Base-by-base conservation (phyloP, 495 filamentous ascomycete species). In the Pyrenopolyporus hunteri region DNA sequence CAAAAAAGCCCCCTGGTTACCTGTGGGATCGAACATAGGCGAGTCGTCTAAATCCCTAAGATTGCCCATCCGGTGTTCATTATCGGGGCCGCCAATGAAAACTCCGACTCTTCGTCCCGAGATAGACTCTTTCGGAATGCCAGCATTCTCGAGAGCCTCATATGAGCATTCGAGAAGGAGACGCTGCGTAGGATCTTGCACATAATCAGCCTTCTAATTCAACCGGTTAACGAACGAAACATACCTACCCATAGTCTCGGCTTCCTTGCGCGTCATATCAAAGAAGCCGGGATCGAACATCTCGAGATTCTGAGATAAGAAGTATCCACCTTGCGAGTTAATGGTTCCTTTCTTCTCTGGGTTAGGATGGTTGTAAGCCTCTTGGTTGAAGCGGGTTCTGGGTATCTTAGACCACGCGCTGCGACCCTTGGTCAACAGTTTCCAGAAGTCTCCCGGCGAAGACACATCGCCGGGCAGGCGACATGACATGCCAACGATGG, bases 331-430 rank as follows among this genome's bases (percentile, higher is more conserved):
- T 48, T 74, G 68, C 0, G 78, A 77, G 63, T 76, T 75, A 52
- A 76, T 70, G n/a, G 65, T 64, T 8, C 74, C 75, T 50, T 70
- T 73, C 55, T 75, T 74, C 52, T 73, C 74, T 4, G 73, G 75
- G 51, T 76, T 74, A 3, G 85, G 87, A 59, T 93, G 89, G 19
- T 84, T 84, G 52, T 90, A 85, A 5, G 87, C 86, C 64, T 89
- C 84, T 14, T 69, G 64, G 56, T 73, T 76, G 78, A 90, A 94
- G 22, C 90, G 85, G 56, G 89, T 84, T 14, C 77, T 61, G 0
- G 90, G 90, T 44, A 89, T 72, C 52, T 73, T 66, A 4, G 67
- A 72, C 75, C 74, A 76, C 10, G 70, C 76, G 46, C 65, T 70
- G n/a, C 70, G 52, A 25, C 66, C 67, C 16, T 69, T 72, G 48